Evolutionary conservation across 2,329 filamentous ascomycete genomes (phyloP), one percentile per base, ranked within the genome.

Genomic region (Mycosphaerella arachidis): DNA sequence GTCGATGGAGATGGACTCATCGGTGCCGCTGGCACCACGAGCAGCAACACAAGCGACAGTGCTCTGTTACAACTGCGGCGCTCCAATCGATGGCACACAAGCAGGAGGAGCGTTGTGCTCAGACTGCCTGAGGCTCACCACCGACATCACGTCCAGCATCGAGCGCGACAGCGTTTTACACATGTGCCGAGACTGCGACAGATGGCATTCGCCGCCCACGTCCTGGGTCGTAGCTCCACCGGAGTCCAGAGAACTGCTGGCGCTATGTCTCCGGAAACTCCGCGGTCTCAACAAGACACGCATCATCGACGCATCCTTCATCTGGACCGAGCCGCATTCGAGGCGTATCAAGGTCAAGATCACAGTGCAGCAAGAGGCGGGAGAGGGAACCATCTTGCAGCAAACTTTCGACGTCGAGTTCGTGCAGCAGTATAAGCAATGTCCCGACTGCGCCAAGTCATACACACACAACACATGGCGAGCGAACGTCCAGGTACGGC

Each of bases 281-380:
- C 83, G 90, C 65, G 92, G 92, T 31, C 78, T 99, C 64, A 86
- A 88, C 74, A 96, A 94, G 79, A 90, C 96, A 67, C 85, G 94
- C 63, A 94, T 99, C 71, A 92, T 97, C 71, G 94, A 99, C 74
- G 94, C 94, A 51, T 90, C 86, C 70, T 99, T 97, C 73, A 90
- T 97, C 72, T 99, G 94, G 94, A 99, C 94, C 1, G 94, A 99
- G 76, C 93, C 94, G 10, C 94, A 99, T 78, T 97, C 92, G 69
- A 84, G 91, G 72, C 83, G 94, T 73, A 84, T 97, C 65, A 95
- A 92, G 78, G 87, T 97, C 75, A 97, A 97, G 80, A 88, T 99
- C 75, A 97, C 94, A 0, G 88, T 97, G 52, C 94, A 97, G 72
- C 82, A 85, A 67, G 83, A 87, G 73, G 84, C 84, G 46, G 84